Evolutionary conservation across 768 basidiomycete species (phyloP).

Genomic region (Phlebiopsis flavidoalba): DNA sequence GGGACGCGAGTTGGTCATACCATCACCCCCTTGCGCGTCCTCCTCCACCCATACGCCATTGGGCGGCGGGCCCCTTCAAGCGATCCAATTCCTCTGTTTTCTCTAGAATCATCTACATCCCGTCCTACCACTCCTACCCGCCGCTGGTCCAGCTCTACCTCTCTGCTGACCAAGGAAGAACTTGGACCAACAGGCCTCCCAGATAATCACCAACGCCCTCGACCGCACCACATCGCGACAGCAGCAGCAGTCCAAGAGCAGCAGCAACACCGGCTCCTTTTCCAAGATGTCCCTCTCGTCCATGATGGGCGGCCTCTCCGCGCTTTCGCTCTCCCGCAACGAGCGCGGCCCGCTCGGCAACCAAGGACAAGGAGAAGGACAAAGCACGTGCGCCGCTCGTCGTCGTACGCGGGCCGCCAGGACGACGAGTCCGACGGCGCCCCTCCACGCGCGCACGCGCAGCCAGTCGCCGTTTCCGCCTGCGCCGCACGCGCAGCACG

Average conservation of each 20-base stretch:
- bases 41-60: slow-evolving; percentile 14
- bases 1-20: slow-evolving; percentile 27
- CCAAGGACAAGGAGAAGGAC: slow-evolving; percentile 32
- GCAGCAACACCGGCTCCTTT: slow-evolving; percentile 42
- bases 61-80: slow-evolving; percentile 18
- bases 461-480: slow-evolving; percentile 78
- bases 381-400: slow-evolving; percentile 27
- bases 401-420: slow-evolving; percentile 41
- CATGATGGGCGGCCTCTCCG: slow-evolving; percentile 68
- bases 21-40: slow-evolving; percentile 17
- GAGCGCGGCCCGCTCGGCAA: slow-evolving; percentile 49
- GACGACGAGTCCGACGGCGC: slow-evolving; percentile 22
- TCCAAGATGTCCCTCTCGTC: slow-evolving; percentile 58
- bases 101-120: slow-evolving; percentile 20
- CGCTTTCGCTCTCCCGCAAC: slow-evolving; percentile 56
- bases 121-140: slow-evolving; percentile 26
- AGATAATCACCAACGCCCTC: slow-evolving; percentile 44
- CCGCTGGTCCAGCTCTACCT: slow-evolving; percentile 26
- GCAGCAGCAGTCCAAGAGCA: slow-evolving; percentile 12
- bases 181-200: slow-evolving; percentile 42
- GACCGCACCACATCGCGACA: slow-evolving; percentile 35
- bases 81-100: slow-evolving; percentile 21
- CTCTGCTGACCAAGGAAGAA: slow-evolving; percentile 32
- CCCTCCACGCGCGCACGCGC: slow-evolving; percentile 57
- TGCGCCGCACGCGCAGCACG: slow-evolving; percentile 62